These are phyloP conservation scores for Aureobasidium sp. DNA, from an alignment of 2,329 filamentous ascomycete species.

Conservation along the genomic window DNA sequence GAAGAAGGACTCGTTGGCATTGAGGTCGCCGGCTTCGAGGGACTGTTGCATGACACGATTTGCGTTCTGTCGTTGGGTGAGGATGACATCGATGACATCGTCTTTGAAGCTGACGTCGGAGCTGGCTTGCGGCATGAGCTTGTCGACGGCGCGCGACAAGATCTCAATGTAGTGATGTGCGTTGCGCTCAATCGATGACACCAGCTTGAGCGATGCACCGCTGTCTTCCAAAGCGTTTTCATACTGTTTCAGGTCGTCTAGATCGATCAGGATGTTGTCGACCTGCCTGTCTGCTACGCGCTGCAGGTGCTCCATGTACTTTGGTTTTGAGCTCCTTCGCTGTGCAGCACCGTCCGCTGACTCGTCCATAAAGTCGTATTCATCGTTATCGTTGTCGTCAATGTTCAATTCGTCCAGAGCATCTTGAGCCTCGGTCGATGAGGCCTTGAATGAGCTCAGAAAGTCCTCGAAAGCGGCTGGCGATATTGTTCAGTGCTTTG, in stretches of 20 bases:
- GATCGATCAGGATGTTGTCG: conserved; percentile 74
- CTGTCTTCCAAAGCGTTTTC: conserved; percentile 65
- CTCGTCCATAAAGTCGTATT: conserved; percentile 89
- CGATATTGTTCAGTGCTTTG: conserved; percentile 28
- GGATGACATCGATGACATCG: conserved; percentile 92
- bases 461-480: conserved; percentile 81
- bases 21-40: conserved; percentile 45
- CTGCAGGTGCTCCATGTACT: conserved; percentile 85
- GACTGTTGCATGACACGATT: conserved; percentile 63
- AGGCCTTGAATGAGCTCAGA: conserved; percentile 80
- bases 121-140: conserved; percentile 70
- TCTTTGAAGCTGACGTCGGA: conserved; percentile 89
- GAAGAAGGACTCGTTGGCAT: conserved; percentile 67
- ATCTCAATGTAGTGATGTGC: conserved; percentile 94
- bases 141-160: conserved; percentile 80
- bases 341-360: conserved; percentile 46
- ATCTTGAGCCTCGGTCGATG: conserved; percentile 63
- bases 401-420: conserved; percentile 80
- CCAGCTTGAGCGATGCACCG: conserved; percentile 53
- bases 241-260: conserved; percentile 83
- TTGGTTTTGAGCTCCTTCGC: conserved; percentile 54
- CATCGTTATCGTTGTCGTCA: conserved; percentile 78
- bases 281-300: conserved; percentile 73
- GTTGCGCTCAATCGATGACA: conserved; percentile 81
- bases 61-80: conserved; percentile 80